These are phyloP conservation scores for Nymphaea thermarum DNA, from an alignment of 164 flowering plant genomes.

Conservation along the genomic window DNA sequence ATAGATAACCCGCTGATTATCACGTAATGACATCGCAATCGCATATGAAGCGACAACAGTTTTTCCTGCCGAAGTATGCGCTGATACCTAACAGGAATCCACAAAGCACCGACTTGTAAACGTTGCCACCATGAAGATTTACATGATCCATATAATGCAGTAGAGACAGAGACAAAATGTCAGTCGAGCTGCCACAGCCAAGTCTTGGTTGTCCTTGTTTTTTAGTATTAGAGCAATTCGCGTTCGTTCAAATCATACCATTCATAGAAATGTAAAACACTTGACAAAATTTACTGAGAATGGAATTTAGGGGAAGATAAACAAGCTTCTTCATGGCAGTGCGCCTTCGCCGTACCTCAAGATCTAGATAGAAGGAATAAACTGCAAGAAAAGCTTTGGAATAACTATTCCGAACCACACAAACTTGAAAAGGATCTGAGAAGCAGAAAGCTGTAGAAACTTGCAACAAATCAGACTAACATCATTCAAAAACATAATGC, in stretches of 20 bases:
- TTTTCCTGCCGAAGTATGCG: slow-evolving; percentile 98
- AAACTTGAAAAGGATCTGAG: no score
- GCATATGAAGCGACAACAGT: slow-evolving; percentile 94
- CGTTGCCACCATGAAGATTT: not conserved
- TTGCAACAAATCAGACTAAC: no score
- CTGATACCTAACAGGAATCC: slow-evolving; percentile 55
- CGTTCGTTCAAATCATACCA: no score
- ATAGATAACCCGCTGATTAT: slow-evolving; percentile 84
- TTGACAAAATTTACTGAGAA: not conserved
- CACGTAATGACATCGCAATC: slow-evolving; percentile 82
- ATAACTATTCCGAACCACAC: no score
- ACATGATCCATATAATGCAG: not conserved
- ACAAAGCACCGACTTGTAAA: not conserved
- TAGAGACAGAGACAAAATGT: not conserved
- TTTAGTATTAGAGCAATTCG: no score
- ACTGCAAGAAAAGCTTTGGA: no score
- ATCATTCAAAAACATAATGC: no score
- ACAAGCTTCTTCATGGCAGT: not conserved
- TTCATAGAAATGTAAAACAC: no score
- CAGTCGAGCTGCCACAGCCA: not conserved
- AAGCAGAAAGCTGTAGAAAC: no score
- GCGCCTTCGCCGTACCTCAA: no score
- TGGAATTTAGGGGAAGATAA: not conserved
- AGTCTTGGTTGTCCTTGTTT: not conserved
- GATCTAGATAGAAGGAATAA: no score